These are phyloP conservation scores for Spathaspora sp. DNA, from an alignment of 1,139 yeast species.

Conservation along the genomic window DNA sequence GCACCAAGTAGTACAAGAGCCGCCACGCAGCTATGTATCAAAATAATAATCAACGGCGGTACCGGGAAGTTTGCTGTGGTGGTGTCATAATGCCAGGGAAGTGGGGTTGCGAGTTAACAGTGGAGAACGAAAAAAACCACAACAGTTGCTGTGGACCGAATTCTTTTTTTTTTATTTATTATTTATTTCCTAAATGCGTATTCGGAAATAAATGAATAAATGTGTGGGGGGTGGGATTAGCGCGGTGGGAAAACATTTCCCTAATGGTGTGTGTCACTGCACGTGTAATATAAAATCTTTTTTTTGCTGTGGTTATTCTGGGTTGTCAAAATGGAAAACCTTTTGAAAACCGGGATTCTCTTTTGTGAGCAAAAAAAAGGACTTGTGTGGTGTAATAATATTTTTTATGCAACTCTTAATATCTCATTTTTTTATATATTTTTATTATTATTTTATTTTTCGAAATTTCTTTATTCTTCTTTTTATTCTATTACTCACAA, in stretches of 20 bases:
- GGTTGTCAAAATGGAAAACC: not conserved
- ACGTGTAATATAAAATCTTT: not conserved
- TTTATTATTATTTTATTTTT: too few relatives aligned
- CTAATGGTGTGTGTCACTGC: not conserved
- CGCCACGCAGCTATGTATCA: too few relatives aligned
- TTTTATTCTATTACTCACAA: slow-evolving; percentile 1
- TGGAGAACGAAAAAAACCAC: not conserved
- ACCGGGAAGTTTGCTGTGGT: too few relatives aligned
- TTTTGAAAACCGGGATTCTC: not conserved
- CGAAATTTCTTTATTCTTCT: not conserved
- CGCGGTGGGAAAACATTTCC: slow-evolving; percentile 1
- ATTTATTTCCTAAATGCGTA: not conserved
- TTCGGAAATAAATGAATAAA: not conserved
- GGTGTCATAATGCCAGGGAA: not conserved
- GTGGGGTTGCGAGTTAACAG: not conserved
- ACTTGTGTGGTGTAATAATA: not conserved
- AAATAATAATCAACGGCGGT: too few relatives aligned
- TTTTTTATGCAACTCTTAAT: not conserved
- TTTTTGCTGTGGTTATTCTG: not conserved
- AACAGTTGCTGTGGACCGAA: not conserved
- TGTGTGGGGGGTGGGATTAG: not conserved
- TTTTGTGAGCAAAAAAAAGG: not conserved
- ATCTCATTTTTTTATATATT: not conserved
- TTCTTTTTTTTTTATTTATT: not conserved
- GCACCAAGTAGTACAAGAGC: too few relatives aligned